A percentile compares a stretch with the other conserved stretches of the same genome.
Evolutionary conservation across 192 early-diverging fungal genomes (phyloP).

Genomic region (Coemansia furcata): DNA sequence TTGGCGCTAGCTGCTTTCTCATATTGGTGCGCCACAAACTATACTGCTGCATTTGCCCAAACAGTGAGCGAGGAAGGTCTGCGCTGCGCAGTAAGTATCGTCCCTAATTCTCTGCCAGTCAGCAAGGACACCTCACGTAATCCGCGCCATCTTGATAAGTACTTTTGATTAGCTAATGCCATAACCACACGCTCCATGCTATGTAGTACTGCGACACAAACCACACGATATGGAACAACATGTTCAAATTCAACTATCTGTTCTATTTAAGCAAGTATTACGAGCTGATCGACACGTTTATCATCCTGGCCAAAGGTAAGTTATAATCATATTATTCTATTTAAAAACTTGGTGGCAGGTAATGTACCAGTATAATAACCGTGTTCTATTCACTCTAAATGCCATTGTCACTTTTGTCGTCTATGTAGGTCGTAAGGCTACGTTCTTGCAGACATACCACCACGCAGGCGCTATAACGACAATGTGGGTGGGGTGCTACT

Average conservation of each 20-base stretch:
- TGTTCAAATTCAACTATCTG: conserved; percentile 80
- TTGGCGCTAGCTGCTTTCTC: conserved; percentile 68
- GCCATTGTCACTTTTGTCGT: not conserved
- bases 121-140: not conserved
- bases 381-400: not conserved
- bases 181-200: not conserved
- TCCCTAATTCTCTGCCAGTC: not conserved
- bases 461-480: conserved; percentile 86
- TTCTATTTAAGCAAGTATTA: conserved; percentile 91
- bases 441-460: conserved; percentile 85
- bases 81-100: conserved; percentile 62
- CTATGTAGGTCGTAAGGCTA: conserved; percentile 59
- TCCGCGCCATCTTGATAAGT: not conserved
- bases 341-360: not conserved
- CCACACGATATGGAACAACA: conserved; percentile 66
- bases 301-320: conserved; percentile 72
- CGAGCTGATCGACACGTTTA: conserved; percentile 85
- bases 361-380: not conserved
- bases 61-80: conserved; percentile 58
- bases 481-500: conserved; percentile 85
- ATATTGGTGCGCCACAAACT: conserved; percentile 69
- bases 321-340: not conserved
- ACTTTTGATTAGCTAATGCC: not conserved
- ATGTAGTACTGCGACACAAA: conserved; percentile 64
- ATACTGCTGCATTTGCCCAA: conserved; percentile 58